phyloP scores from a whole-genome alignment of 768 basidiomycete genomes.

The Lactarius sanguifluus region DNA sequence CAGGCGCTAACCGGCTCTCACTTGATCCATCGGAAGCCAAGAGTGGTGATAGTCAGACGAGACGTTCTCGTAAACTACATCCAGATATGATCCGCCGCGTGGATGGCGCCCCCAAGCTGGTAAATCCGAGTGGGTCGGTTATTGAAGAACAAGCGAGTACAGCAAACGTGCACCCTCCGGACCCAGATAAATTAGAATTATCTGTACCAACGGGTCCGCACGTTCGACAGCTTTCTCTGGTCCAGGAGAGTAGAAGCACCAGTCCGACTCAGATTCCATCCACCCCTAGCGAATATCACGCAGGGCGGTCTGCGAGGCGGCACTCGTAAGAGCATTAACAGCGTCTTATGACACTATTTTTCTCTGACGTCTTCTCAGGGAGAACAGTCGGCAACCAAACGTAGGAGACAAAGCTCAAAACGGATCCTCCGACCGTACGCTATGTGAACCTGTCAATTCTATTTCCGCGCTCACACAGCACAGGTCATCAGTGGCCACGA shows the following conservation, averaged over 20 bases:
- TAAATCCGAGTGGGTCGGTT: constrained; percentile 75
- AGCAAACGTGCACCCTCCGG: constrained; percentile 3
- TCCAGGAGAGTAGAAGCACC: constrained; percentile 5
- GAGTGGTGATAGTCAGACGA: constrained; percentile 5
- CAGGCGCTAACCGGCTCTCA: constrained; percentile 5
- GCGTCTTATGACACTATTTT: background rate
- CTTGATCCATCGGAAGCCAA: background rate
- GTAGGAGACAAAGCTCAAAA: background rate
- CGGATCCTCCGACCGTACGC: constrained; percentile 13
- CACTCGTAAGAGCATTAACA: background rate
- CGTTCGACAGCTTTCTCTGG: constrained; percentile 4
- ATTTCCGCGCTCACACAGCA: background rate
- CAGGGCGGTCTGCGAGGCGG: constrained; percentile 5
- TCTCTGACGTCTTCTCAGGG: constrained; percentile 10
- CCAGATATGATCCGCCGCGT: constrained; percentile 79
- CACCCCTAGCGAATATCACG: constrained; percentile 3
- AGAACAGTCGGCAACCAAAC: background rate
- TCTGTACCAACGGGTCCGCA: background rate
- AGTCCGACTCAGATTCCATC: background rate
- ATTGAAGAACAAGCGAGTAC: constrained; percentile 43
- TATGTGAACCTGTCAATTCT: background rate
- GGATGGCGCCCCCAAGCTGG: constrained; percentile 62
- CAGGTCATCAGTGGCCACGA: constrained; percentile 7
- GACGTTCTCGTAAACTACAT: constrained; percentile 38
- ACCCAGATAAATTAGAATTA: constrained; percentile 1